Base-by-base conservation (phyloP, 2,329 filamentous ascomycete species). In the Apiospora koreana region DNA sequence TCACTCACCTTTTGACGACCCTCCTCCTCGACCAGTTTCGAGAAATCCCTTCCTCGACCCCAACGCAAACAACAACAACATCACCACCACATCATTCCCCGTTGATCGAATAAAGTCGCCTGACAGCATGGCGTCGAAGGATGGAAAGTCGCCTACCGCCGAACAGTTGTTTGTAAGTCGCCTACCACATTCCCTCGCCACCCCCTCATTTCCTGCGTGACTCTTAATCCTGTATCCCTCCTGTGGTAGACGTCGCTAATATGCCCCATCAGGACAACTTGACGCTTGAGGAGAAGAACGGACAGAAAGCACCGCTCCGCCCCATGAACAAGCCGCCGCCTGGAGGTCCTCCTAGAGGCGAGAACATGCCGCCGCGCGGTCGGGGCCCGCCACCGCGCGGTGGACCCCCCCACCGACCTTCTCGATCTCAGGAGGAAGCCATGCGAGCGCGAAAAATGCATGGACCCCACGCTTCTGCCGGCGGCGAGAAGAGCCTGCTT, bases 91-190 rank as follows among this genome's bases (percentile, higher is more conserved):
- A 23, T 21, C 21, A 38, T 50, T 54, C 18, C 48, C 48, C 8
- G 25, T 41, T 28, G 75, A 75, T 71, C 70, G 73, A 71, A 71
- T 83, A 65, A 82, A 79, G 74, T 83, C 84, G 42, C 80, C 84
- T 25, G 83, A 85, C 72, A 83, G 81, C 71, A 88, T 89, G 87
- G 81, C 87, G 66, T 81, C 82, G 70, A 83, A 84, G 67, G 84
- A 85, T 68, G 81, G 83, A 70, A 82, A 76, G 72, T 88, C 83
- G 77, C 82, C 86, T 72, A 86, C 89, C 70, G 88, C 91, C 66
- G 90, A 92, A 74, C 91, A 94, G 73, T 87, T 94, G 71, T 94
- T 94, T 84, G 93, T 94, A 91, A 80, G 93, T 92, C n/a, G 31
- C 71, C 66, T 8, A 1, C n/a, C 46, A 38, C 2, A 50, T 16